phyloP scores from a whole-genome alignment of 345 rosid species.

The Populus deltoides region DNA sequence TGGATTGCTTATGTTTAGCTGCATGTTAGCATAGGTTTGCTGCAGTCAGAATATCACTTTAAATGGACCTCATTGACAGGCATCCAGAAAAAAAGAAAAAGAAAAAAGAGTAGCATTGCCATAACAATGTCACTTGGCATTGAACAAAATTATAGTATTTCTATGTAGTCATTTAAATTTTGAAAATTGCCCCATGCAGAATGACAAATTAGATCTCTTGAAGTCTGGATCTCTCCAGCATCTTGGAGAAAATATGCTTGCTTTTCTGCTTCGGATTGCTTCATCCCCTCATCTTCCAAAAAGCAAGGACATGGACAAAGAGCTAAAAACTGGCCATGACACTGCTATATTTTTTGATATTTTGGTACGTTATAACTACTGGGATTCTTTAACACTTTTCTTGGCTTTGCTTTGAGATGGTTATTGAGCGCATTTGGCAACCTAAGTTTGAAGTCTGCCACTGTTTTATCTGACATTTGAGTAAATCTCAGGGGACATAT shows the following conservation, averaged over 20 bases:
- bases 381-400: slow-evolving; percentile 8
- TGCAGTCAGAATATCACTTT: not conserved
- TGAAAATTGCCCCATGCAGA: slow-evolving; percentile 46
- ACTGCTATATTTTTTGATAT: slow-evolving; percentile 70
- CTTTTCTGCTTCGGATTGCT: slow-evolving; percentile 71
- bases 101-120: not conserved
- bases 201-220: slow-evolving; percentile 83
- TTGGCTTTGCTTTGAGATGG: slow-evolving; percentile 7
- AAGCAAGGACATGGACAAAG: slow-evolving; percentile 33
- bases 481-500: slow-evolving; percentile 65
- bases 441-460: slow-evolving; percentile 2
- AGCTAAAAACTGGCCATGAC: slow-evolving; percentile 37
- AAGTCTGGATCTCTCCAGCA: slow-evolving; percentile 96
- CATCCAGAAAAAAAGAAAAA: not conserved
- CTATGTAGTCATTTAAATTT: not conserved
- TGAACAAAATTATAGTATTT: not conserved
- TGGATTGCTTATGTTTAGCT: not conserved
- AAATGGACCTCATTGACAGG: not conserved
- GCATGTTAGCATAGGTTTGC: not conserved
- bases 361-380: slow-evolving; percentile 50
- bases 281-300: slow-evolving; percentile 55
- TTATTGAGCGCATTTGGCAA: slow-evolving; percentile 1
- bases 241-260: slow-evolving; percentile 95
- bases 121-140: not conserved
- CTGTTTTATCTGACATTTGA: slow-evolving; percentile 15